Conservation (phyloP, 192 early-diverging fungal species). For the Linderina pennispora region DNA sequence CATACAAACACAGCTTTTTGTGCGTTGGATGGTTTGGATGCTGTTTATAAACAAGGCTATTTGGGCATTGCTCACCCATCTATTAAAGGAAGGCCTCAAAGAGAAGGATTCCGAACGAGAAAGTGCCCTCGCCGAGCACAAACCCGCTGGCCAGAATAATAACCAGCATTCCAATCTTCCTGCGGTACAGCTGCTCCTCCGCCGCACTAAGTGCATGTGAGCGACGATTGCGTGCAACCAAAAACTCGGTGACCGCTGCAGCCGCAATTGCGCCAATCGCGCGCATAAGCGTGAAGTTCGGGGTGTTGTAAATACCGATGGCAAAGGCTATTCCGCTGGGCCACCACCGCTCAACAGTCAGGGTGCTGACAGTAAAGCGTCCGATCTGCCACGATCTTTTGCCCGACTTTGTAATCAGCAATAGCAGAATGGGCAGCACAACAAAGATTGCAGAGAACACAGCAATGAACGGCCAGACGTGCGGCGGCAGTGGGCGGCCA, state of each 20-base stretch:
- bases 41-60: too few species aligned
- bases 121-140: conserved; percentile 68
- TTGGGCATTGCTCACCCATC: too few species aligned
- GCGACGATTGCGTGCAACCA: conserved; percentile 5
- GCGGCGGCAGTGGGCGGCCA: conserved; percentile 61
- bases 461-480: conserved; percentile 54
- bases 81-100: conserved; percentile 28
- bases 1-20: too few species aligned
- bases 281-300: conserved; percentile 66
- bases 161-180: conserved; percentile 49
- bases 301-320: conserved; percentile 74
- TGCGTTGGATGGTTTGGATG: too few species aligned
- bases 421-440: conserved; percentile 15
- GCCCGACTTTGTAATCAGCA: conserved; percentile 1
- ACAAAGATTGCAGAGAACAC: conserved; percentile 55
- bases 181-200: conserved; percentile 12
- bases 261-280: conserved; percentile 55
- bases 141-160: conserved; percentile 72
- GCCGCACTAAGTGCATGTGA: not conserved
- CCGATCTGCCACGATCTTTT: conserved; percentile 1
- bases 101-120: conserved; percentile 56
- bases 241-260: conserved; percentile 28
- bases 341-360: conserved; percentile 46
- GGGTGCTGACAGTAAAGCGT: conserved; percentile 3
- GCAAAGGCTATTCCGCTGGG: conserved; percentile 75